phyloP scores from a whole-genome alignment of 1,139 yeast genomes.

The Kodamaea plutei region DNA sequence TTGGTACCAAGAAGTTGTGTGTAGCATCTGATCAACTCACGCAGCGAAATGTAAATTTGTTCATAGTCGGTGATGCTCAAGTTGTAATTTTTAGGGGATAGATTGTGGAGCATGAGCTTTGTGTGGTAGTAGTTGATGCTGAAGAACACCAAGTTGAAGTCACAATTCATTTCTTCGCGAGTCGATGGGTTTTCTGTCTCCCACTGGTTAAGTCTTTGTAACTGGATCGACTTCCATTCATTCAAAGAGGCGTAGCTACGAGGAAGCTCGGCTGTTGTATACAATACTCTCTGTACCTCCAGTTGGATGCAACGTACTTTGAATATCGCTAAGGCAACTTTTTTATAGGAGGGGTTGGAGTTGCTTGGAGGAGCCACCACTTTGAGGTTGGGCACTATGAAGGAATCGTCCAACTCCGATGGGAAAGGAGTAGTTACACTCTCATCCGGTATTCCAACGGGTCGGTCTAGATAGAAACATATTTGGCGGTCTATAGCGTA shows the following conservation, averaged over 20 bases:
- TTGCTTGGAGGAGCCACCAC: neutral
- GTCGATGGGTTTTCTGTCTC: slow-evolving; percentile 52
- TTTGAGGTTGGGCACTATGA: slow-evolving; percentile 2
- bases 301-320: slow-evolving; percentile 70
- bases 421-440: slow-evolving; percentile 65
- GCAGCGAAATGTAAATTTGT: slow-evolving; percentile 61
- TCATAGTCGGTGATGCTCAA: slow-evolving; percentile 51
- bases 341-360: slow-evolving; percentile 46
- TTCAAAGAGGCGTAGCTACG: slow-evolving; percentile 50
- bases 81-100: slow-evolving; percentile 64
- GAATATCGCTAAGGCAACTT: slow-evolving; percentile 62
- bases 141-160: slow-evolving; percentile 66
- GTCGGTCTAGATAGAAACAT: slow-evolving; percentile 68
- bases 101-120: slow-evolving; percentile 65
- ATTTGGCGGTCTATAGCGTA: slow-evolving; percentile 79
- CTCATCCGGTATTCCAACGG: slow-evolving; percentile 73
- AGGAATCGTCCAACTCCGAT: slow-evolving; percentile 60
- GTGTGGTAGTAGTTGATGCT: slow-evolving; percentile 77
- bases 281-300: slow-evolving; percentile 67
- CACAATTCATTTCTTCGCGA: slow-evolving; percentile 62
- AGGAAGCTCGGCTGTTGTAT: slow-evolving; percentile 69
- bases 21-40: slow-evolving; percentile 62
- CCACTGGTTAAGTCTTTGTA: slow-evolving; percentile 59
- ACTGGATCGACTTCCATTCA: slow-evolving; percentile 57
- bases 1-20: slow-evolving; percentile 50